phyloP scores from a whole-genome alignment of 1,284 basidiomycete species.

The Pterula multifida region DNA sequence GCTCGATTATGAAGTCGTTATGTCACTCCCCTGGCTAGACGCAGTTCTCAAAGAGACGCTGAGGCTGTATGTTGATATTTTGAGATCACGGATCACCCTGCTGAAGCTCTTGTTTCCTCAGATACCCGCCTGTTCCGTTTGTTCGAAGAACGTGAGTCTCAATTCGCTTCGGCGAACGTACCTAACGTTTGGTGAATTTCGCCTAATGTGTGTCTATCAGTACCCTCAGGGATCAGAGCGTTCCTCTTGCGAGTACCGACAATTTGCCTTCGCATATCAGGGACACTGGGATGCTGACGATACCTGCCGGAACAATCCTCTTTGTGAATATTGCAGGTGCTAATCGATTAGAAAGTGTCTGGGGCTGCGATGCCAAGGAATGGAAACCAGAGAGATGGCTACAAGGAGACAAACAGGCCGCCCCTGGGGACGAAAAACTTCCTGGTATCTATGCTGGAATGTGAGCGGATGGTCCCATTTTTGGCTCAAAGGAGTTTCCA shows the following conservation, averaged over 20 bases:
- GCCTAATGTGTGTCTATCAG: constrained; percentile 10
- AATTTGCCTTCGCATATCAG: constrained; percentile 8
- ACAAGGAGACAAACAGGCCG: constrained; percentile 6
- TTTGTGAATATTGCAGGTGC: constrained; percentile 26
- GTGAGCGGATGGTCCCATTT: constrained; percentile 16
- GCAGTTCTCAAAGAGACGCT: constrained; percentile 35
- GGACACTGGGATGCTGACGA: constrained; percentile 14
- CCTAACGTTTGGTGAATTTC: background rate
- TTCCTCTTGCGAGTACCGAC: constrained; percentile 17
- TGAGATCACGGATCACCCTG: no score
- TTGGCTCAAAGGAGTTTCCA: background rate
- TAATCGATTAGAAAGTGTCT: constrained; percentile 25
- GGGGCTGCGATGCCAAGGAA: constrained; percentile 28
- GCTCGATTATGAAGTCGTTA: constrained; percentile 25
- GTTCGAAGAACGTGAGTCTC: constrained; percentile 27
- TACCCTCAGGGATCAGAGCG: constrained; percentile 19
- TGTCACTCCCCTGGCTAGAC: constrained; percentile 28
- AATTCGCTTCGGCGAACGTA: background rate
- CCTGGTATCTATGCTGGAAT: constrained; percentile 28
- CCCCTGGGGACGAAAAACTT: constrained; percentile 11
- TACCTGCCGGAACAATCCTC: constrained; percentile 26
- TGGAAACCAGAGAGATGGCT: constrained; percentile 30
- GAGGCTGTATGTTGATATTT: constrained; percentile 21
- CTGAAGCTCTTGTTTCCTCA: constrained; percentile 9
- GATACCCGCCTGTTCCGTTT: constrained; percentile 31